Conservation (phyloP, 2,329 filamentous ascomycete species). For the Chaetomiaceae sp. region DNA sequence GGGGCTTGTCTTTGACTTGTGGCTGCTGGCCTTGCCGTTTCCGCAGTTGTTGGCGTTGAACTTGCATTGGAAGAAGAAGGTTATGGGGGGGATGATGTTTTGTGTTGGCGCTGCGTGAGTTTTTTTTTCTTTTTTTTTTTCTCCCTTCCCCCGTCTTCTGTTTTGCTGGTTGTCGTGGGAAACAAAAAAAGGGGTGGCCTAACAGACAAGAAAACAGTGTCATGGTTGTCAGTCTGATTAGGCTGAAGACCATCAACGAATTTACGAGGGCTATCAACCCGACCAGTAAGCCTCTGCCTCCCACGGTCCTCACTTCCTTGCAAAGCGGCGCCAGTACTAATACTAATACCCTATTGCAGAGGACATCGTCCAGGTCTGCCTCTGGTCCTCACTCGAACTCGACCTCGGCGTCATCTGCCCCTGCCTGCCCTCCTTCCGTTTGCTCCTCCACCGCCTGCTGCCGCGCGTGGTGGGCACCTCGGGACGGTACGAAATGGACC, state of each 20-base stretch:
- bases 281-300: constrained; percentile 16
- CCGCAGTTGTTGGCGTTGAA: constrained; percentile 39
- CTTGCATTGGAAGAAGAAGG: constrained; percentile 46
- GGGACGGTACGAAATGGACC: constrained; percentile 20
- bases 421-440: constrained; percentile 24
- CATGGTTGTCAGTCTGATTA: constrained; percentile 23
- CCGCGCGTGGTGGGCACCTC: constrained; percentile 19
- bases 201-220: constrained; percentile 12
- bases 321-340: neutral
- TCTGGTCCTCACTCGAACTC: constrained; percentile 27
- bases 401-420: constrained; percentile 27
- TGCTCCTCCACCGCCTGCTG: constrained; percentile 21
- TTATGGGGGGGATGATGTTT: constrained; percentile 44
- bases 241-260: constrained; percentile 25
- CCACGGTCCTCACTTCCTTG: neutral
- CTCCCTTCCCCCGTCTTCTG: neutral
- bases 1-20: constrained; percentile 49
- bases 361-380: constrained; percentile 22
- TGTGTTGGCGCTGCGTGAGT: constrained; percentile 39
- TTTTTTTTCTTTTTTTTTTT: neutral
- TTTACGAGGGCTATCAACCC: constrained; percentile 23
- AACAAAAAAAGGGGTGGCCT: no score
- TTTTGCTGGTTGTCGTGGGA: no score
- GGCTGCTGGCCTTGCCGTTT: constrained; percentile 50
- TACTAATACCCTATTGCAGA: constrained; percentile 9